These are phyloP conservation scores for Adansonia grandidieri DNA, from an alignment of 441 rosid species.

Conservation along the genomic window DNA sequence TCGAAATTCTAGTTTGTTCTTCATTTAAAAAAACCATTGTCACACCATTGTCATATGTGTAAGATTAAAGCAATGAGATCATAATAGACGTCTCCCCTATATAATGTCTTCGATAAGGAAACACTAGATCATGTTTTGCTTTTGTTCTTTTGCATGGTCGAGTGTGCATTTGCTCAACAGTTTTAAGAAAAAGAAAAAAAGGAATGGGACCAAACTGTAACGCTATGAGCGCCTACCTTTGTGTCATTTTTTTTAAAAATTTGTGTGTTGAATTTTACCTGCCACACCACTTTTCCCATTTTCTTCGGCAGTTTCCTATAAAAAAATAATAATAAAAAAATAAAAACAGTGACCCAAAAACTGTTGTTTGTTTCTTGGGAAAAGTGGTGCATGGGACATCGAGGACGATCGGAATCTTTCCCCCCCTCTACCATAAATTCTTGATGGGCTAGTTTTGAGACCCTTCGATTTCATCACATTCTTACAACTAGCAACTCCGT, in stretches of 20 bases:
- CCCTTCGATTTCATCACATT: too few species aligned
- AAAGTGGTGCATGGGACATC: background rate
- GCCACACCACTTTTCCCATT: conserved; percentile 26
- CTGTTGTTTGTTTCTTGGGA: background rate
- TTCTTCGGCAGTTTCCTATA: background rate
- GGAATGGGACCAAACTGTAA: background rate
- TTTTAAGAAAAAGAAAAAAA: background rate
- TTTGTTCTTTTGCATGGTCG: background rate
- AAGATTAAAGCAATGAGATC: background rate
- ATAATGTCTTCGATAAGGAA: background rate
- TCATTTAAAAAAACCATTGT: background rate
- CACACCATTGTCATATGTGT: conserved; percentile 14
- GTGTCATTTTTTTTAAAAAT: background rate
- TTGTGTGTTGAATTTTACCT: background rate
- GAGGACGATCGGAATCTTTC: background rate
- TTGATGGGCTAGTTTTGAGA: too few species aligned
- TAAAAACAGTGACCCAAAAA: background rate
- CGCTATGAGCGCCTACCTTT: background rate
- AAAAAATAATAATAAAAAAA: background rate
- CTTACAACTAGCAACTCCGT: too few species aligned
- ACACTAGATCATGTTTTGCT: background rate
- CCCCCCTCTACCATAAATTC: too few species aligned
- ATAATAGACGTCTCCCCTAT: too few species aligned
- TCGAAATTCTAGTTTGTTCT: background rate
- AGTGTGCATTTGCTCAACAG: background rate